Base-by-base conservation (phyloP, 2,329 filamentous ascomycete species). In the Apiospora aurea region DNA sequence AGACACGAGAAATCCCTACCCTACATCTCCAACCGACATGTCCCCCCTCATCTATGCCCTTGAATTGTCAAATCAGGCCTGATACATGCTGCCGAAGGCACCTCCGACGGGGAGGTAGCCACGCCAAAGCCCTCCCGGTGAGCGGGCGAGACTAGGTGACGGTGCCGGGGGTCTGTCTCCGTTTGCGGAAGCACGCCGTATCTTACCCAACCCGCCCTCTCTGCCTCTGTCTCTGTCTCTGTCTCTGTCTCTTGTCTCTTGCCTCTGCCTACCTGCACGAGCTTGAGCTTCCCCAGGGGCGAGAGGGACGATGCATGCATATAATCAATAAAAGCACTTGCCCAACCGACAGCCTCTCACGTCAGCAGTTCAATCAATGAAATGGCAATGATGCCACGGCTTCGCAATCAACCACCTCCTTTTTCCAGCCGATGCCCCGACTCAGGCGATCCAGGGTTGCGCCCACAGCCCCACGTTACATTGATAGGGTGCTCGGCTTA, bases 1-100 rank as follows among this genome's bases (percentile, higher is more conserved):
- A 64, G 57, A 64, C 57, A 64, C 57, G 57, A 64, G 57, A 64
- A 64, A n/a, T 38, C 57, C 57, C 29, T 61, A 61, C 53, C 57
- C 57, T 64, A 38, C 7, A n/a, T 64, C 29, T 41, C 34, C 57
- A 64, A n/a, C 18, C 8, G 7, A 43, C 41, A 43, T 43, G n/a
- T n/a, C 34, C 53, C 57, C 57, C 34, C 57, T 64, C 57, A 64
- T 41, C 57, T 14, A 41, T 13, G 21, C 57, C 34, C 34, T 41
- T 41, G 57, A n/a, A 64, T 41, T 64, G 34, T 41, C 57, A 34
- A 64, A 64, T 64, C 57, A 64, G 57, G 18, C 34, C 29, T 64
- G 21, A 57, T 18, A 61, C 53, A 21, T 38, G 8, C 41, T 38
- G 16, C 2, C 26, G 53, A 21, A 38, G 7, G 29, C 57, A 7